Percentiles rank a stretch among this genome's conserved stretches.
Evolutionary conservation across 164 flowering plant genomes (phyloP).

Genomic region (Taxillus chinensis): DNA sequence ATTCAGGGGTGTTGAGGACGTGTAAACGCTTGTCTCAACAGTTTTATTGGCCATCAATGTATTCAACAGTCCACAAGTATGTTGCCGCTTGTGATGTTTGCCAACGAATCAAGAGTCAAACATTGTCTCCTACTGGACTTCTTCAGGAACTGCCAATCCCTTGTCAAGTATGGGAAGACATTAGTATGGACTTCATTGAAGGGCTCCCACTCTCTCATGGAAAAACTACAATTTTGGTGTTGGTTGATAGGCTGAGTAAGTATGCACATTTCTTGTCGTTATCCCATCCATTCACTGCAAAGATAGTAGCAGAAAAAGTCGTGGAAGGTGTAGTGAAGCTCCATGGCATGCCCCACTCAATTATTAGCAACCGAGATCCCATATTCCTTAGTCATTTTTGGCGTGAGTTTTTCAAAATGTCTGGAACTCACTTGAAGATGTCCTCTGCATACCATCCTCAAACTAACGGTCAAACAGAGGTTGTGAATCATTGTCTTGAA

Average conservation of each 20-base stretch:
- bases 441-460: neutral
- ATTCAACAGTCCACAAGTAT: neutral
- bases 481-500: neutral
- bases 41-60: neutral
- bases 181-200: neutral
- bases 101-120: neutral
- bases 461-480: neutral
- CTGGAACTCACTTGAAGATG: neutral
- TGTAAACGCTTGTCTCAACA: neutral
- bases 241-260: neutral
- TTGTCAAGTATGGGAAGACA: conserved; percentile 2
- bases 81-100: neutral
- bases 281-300: neutral
- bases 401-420: neutral
- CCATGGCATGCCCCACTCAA: neutral
- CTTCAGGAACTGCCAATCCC: neutral
- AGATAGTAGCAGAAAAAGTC: neutral
- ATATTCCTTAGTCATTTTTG: neutral
- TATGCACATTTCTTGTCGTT: neutral
- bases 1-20: neutral
- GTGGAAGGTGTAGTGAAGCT: neutral
- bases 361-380: neutral
- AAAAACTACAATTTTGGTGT: neutral
- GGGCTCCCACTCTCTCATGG: neutral
- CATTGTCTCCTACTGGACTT: neutral